Evolutionary conservation across 345 rosid species (phyloP).

Genomic region (Camelina neglecta): DNA sequence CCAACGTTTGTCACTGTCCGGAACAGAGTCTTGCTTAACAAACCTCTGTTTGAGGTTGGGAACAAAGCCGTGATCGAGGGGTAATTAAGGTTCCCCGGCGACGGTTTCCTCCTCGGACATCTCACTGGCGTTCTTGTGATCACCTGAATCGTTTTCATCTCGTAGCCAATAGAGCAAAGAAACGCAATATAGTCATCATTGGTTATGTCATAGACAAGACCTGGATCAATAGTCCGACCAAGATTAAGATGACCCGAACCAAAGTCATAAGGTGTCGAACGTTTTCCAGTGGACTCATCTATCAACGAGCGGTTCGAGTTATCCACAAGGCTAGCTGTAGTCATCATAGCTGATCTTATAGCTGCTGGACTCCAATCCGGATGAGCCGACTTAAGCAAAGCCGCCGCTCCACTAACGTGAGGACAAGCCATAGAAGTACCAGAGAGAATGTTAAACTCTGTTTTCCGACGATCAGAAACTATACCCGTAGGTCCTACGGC

Average conservation of each 20-base stretch:
- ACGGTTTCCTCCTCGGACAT: constrained; percentile 61
- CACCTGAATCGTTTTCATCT: constrained; percentile 65
- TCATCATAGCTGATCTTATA: constrained; percentile 80
- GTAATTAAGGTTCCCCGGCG: constrained; percentile 71
- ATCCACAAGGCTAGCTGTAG: constrained; percentile 60
- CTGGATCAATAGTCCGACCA: constrained; percentile 71
- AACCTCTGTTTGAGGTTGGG: constrained; percentile 45
- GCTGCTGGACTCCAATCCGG: constrained; percentile 75
- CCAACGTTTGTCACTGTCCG: constrained; percentile 75
- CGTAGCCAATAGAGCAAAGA: constrained; percentile 70
- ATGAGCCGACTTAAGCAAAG: constrained; percentile 78
- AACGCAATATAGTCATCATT: constrained; percentile 60
- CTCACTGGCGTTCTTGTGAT: constrained; percentile 57
- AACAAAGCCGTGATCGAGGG: constrained; percentile 69
- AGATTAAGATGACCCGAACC: constrained; percentile 77
- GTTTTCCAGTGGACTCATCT: constrained; percentile 73
- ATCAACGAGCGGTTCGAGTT: constrained; percentile 39
- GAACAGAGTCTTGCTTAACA: constrained; percentile 50
- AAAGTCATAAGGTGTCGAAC: constrained; percentile 57
- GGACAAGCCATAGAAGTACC: constrained; percentile 92
- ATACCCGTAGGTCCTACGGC: constrained; percentile 73
- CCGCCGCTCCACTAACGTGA: constrained; percentile 77
- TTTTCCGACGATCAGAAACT: constrained; percentile 59
- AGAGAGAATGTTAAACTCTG: constrained; percentile 73
- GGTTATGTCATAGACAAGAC: constrained; percentile 72